Evolutionary conservation across 768 basidiomycete genomes (phyloP).

Genomic region (Rhodosporidiobolus sp.): DNA sequence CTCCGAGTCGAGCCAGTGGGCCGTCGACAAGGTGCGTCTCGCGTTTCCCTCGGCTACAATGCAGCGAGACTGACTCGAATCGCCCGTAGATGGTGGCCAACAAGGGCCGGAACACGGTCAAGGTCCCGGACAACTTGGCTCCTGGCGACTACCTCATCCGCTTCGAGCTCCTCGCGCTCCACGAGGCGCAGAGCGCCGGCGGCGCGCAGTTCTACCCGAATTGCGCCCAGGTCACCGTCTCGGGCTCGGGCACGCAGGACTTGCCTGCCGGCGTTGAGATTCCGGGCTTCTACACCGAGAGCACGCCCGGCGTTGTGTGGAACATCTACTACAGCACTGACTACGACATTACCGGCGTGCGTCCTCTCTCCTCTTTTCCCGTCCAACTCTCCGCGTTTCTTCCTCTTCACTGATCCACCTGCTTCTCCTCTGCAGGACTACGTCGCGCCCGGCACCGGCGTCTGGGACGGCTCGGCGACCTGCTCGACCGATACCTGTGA

Average conservation of each 20-base stretch:
- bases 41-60: background rate
- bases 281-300: background rate
- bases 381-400: background rate
- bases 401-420: background rate
- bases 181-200: background rate
- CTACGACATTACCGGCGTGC: background rate
- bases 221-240: constrained; percentile 11
- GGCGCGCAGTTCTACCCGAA: constrained; percentile 20
- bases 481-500: constrained; percentile 4
- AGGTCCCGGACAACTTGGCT: background rate
- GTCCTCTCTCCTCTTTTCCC: background rate
- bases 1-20: background rate
- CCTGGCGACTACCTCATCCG: constrained; percentile 22
- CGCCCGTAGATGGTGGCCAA: constrained; percentile 7
- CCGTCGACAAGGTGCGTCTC: constrained; percentile 2
- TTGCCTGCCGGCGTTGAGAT: constrained; percentile 8
- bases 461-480: constrained; percentile 4
- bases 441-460: constrained; percentile 8
- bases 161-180: constrained; percentile 14
- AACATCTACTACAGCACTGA: background rate
- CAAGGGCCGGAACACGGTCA: constrained; percentile 3
- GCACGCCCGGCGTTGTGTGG: constrained; percentile 5
- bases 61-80: no score
- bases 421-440: constrained; percentile 1
- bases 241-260: background rate